A percentile compares a stretch with the other conserved stretches of the same genome.
Conservation (phyloP, 2,329 filamentous ascomycete species). For the Exserohilum rostratum region DNA sequence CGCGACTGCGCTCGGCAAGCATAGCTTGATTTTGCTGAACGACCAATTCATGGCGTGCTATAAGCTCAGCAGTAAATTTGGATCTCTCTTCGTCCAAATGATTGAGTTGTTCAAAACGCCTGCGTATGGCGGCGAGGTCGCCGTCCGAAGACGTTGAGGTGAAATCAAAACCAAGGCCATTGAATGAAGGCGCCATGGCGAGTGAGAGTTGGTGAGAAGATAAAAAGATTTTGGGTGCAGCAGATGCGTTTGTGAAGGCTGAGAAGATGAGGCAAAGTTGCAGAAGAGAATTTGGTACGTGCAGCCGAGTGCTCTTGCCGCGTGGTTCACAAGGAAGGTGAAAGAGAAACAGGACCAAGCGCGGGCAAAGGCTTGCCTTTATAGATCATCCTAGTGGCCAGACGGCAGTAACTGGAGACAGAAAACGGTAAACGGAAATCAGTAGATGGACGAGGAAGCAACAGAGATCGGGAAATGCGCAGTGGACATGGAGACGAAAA, state of each 20-base stretch:
- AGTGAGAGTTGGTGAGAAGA: background rate
- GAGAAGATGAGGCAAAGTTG: background rate
- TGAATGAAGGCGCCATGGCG: constrained; percentile 22
- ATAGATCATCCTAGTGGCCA: constrained; percentile 8
- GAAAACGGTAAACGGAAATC: background rate
- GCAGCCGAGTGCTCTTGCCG: constrained; percentile 4
- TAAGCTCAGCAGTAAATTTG: constrained; percentile 47
- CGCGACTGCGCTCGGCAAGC: constrained; percentile 30
- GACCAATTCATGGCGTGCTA: constrained; percentile 49
- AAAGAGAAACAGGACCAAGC: constrained; percentile 8
- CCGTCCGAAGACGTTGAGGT: background rate
- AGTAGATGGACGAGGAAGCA: background rate
- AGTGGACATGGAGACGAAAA: background rate
- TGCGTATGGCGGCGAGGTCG: constrained; percentile 28
- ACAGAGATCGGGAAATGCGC: too few species aligned
- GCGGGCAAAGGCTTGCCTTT: constrained; percentile 18
- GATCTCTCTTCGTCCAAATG: constrained; percentile 39
- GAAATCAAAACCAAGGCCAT: constrained; percentile 11
- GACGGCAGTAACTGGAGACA: background rate
- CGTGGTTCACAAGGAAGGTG: background rate
- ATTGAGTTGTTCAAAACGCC: constrained; percentile 41
- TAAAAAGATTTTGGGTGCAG: background rate
- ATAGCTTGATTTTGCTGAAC: constrained; percentile 39
- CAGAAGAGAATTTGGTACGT: background rate
- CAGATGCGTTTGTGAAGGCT: background rate